Conservation (phyloP, 192 early-diverging fungal species). For the Podila verticillata region DNA sequence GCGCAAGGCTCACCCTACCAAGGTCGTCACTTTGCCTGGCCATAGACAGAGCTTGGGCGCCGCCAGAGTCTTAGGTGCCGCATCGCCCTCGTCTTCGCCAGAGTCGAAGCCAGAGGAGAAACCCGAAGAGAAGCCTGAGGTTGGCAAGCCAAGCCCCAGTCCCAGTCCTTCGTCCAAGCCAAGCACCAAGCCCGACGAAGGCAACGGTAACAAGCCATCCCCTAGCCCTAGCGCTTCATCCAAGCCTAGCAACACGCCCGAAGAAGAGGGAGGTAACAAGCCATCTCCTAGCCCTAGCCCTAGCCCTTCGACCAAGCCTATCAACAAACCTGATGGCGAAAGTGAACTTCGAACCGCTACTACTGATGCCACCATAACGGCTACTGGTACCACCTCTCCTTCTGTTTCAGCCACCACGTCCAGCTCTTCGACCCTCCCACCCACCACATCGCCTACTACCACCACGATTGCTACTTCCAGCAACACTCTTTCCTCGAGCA, state of each 20-base stretch:
- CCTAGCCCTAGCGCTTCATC: background rate
- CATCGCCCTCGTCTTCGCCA: background rate
- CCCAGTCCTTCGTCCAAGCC: background rate
- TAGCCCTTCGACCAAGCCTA: too few relatives aligned
- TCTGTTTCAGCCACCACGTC: conserved; percentile 7
- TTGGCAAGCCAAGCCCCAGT: background rate
- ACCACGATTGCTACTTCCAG: background rate
- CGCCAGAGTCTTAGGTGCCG: background rate
- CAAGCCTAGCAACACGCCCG: background rate
- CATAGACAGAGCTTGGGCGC: background rate
- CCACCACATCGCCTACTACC: background rate
- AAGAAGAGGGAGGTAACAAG: too few relatives aligned
- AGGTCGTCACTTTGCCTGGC: background rate
- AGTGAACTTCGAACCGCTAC: too few relatives aligned
- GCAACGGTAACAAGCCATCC: too few relatives aligned
- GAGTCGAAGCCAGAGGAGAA: background rate
- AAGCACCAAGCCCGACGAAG: too few relatives aligned
- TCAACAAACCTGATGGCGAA: too few relatives aligned
- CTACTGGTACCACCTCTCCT: conserved; percentile 7
- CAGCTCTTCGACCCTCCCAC: conserved; percentile 10
- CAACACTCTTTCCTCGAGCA: too few relatives aligned
- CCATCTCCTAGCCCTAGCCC: too few relatives aligned
- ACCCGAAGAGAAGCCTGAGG: background rate
- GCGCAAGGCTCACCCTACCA: conserved; percentile 1
- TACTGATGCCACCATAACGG: too few relatives aligned